Percentiles rank a stretch among this genome's conserved stretches.
These are phyloP conservation scores for Mortierella sp. DNA, from an alignment of 371 early-diverging fungal species.

Conservation along the genomic window DNA sequence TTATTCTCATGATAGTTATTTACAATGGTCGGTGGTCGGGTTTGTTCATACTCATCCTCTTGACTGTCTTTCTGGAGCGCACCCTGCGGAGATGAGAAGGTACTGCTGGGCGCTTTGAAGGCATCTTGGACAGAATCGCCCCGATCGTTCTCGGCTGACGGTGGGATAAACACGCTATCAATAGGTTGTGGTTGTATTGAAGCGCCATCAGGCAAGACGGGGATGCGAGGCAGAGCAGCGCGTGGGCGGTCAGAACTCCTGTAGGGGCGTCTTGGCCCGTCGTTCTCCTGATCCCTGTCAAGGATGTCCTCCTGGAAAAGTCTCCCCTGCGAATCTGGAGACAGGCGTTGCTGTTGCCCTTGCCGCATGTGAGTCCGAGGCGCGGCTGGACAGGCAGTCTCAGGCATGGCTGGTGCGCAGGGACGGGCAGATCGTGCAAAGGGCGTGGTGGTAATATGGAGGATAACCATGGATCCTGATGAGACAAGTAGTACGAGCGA, in stretches of 20 bases:
- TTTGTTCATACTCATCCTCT: slow-evolving; percentile 1
- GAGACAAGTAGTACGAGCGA: slow-evolving; percentile 39
- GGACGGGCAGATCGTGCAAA: slow-evolving; percentile 22
- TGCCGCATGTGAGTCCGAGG: background rate
- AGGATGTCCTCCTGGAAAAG: background rate
- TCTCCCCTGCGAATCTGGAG: background rate
- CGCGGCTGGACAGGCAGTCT: too few species aligned
- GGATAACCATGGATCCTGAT: slow-evolving; percentile 50
- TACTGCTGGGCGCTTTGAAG: too few species aligned
- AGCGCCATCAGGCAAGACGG: background rate
- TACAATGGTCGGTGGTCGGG: slow-evolving; percentile 4
- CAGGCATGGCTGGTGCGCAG: slow-evolving; percentile 2
- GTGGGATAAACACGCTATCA: too few species aligned
- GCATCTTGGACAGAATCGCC: too few species aligned
- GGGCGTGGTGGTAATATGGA: slow-evolving; percentile 31
- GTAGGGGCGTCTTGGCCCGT: slow-evolving; percentile 3
- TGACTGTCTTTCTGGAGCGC: background rate
- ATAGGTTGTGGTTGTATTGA: slow-evolving; percentile 2
- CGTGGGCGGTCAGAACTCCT: slow-evolving; percentile 38
- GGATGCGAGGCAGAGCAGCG: slow-evolving; percentile 35
- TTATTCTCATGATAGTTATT: background rate
- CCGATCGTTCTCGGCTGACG: too few species aligned
- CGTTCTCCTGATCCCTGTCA: slow-evolving; percentile 1
- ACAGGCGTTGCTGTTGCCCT: background rate
- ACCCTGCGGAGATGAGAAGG: too few species aligned